Conservation (phyloP, 2,329 filamentous ascomycete genomes). For the Apiospora aurea region DNA sequence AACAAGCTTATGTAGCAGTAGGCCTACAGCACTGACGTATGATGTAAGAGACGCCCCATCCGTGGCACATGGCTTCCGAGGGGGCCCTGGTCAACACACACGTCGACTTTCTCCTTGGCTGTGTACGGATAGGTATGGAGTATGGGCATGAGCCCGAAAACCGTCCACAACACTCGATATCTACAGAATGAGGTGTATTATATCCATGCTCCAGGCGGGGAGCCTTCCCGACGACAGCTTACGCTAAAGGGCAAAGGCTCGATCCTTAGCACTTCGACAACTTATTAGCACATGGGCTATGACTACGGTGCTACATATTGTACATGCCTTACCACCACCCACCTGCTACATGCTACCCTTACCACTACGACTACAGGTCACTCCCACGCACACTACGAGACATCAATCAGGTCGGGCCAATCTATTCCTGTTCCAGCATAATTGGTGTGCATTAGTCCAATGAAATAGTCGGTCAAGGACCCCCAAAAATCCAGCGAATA, state of each 20-base stretch:
- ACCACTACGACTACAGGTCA: neutral
- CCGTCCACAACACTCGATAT: conserved; percentile 3
- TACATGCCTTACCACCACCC: no score
- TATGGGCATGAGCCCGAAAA: conserved; percentile 4
- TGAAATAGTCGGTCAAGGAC: conserved; percentile 18
- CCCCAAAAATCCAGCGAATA: neutral
- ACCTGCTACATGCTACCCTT: neutral
- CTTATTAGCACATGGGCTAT: neutral
- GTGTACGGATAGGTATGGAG: conserved; percentile 4
- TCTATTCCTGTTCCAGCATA: conserved; percentile 19
- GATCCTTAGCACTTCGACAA: neutral
- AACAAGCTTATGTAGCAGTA: conserved; percentile 11
- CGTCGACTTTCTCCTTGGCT: conserved; percentile 6
- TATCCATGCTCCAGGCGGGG: neutral
- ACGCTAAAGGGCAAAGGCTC: neutral
- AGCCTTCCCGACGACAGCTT: neutral
- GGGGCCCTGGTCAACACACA: conserved; percentile 20
- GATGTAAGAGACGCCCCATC: conserved; percentile 20
- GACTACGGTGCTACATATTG: no score
- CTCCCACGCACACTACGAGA: neutral
- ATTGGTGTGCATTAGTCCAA: conserved; percentile 10
- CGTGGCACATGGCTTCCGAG: conserved; percentile 10
- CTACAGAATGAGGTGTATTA: neutral
- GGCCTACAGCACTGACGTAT: conserved; percentile 20
- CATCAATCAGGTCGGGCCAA: conserved; percentile 2